Evolutionary conservation across 805 yeast species (phyloP).

Genomic region (Lipomyces orientalis): DNA sequence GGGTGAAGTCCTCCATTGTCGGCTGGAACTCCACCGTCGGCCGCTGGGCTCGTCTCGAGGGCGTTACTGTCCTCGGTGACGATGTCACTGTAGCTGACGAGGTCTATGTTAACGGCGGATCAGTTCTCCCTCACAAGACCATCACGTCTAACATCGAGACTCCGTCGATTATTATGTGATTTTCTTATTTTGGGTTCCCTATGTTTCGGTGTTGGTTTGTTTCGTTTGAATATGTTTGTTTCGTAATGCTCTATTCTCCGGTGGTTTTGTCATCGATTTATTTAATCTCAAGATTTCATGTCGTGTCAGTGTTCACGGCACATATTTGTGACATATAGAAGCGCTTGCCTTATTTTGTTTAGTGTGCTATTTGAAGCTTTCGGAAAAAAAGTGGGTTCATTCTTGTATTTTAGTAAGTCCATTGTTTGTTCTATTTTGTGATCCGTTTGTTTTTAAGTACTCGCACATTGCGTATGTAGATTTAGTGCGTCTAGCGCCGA

Average conservation of each 20-base stretch:
- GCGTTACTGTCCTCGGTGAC: conserved; percentile 97
- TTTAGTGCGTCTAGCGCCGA: neutral
- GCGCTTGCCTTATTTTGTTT: neutral
- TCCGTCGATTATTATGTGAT: conserved; percentile 96
- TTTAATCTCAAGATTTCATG: neutral
- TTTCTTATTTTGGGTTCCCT: neutral
- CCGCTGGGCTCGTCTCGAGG: conserved; percentile 98
- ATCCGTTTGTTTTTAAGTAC: neutral
- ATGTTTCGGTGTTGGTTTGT: neutral
- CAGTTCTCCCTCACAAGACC: conserved; percentile 97
- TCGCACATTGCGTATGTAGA: neutral
- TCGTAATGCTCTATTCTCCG: neutral
- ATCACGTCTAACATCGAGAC: conserved; percentile 95
- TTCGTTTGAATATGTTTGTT: neutral
- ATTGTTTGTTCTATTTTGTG: neutral
- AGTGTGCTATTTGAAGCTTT: neutral
- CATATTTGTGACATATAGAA: neutral
- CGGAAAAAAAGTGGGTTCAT: neutral
- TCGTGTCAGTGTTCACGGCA: neutral
- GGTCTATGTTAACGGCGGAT: conserved; percentile 98
- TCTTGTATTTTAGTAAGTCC: neutral
- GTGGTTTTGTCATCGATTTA: neutral
- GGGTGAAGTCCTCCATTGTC: conserved; percentile 95
- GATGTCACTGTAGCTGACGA: conserved; percentile 98
- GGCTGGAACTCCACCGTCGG: conserved; percentile 99